A percentile compares a stretch with the other conserved stretches of the same genome.
These are phyloP conservation scores for Phytophthora vignae DNA, from an alignment of 352 stramenopile species.

Conservation along the genomic window DNA sequence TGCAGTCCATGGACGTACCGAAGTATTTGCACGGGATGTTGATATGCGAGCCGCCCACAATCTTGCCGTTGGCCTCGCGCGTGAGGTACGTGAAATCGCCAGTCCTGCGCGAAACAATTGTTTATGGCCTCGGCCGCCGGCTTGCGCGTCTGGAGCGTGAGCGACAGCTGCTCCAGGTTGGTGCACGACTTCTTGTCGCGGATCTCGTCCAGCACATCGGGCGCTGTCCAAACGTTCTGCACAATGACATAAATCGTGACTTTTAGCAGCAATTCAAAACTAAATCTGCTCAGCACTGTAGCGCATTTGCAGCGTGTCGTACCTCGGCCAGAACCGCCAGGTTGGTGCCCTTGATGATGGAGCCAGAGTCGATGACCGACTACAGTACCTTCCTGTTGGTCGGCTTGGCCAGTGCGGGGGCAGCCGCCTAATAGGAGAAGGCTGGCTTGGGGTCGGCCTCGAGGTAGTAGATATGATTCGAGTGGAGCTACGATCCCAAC, in stretches of 20 bases:
- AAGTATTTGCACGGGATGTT: too few species aligned
- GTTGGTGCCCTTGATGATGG: constrained; percentile 87
- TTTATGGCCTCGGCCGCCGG: constrained; percentile 83
- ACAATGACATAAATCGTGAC: constrained; percentile 19
- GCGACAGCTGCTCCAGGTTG: constrained; percentile 76
- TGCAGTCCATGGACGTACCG: too few species aligned
- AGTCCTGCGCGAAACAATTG: too few species aligned
- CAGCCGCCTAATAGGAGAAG: too few species aligned
- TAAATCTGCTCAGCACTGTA: background rate
- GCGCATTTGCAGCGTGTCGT: constrained; percentile 3
- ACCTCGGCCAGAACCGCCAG: constrained; percentile 78
- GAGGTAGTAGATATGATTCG: too few species aligned
- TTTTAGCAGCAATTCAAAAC: constrained; percentile 10
- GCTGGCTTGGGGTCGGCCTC: too few species aligned
- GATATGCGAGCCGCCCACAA: too few species aligned
- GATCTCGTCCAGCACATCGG: constrained; percentile 87
- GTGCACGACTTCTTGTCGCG: constrained; percentile 80
- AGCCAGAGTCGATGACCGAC: constrained; percentile 83
- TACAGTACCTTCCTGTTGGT: constrained; percentile 77
- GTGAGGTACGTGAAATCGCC: constrained; percentile 78
- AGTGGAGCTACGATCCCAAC: constrained; percentile 55
- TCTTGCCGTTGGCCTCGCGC: too few species aligned
- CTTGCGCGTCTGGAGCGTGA: constrained; percentile 83
- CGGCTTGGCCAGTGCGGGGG: background rate
- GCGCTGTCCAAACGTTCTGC: constrained; percentile 88